Evolutionary conservation across 352 stramenopile species (phyloP).

Genomic region (Phytopythium helicoides): DNA sequence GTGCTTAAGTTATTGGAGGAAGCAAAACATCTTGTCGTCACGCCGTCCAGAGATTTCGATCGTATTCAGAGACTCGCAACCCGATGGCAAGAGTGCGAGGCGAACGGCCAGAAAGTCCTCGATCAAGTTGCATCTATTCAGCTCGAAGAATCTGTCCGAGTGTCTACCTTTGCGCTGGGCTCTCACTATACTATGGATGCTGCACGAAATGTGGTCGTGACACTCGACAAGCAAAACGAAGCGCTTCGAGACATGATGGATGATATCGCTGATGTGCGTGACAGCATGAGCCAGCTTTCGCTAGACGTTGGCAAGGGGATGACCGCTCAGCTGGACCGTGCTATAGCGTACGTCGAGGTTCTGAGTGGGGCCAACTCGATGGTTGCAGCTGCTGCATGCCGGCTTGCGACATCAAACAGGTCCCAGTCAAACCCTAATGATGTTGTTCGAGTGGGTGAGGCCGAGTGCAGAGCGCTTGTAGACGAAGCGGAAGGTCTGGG

Average conservation of each 20-base stretch:
- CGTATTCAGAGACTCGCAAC: constrained; percentile 21
- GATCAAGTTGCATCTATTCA: constrained; percentile 18
- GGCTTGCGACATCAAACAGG: not conserved
- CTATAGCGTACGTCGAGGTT: constrained; percentile 22
- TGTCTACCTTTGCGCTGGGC: constrained; percentile 7
- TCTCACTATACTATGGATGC: not conserved
- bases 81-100: constrained; percentile 25
- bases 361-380: constrained; percentile 29
- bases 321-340: constrained; percentile 12
- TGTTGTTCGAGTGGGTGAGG: constrained; percentile 1
- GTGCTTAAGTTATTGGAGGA: constrained; percentile 20
- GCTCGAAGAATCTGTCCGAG: constrained; percentile 11
- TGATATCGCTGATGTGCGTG: not conserved
- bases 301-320: not conserved
- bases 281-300: not conserved
- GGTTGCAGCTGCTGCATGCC: constrained; percentile 8
- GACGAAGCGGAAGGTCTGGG: constrained; percentile 23
- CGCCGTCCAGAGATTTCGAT: constrained; percentile 14
- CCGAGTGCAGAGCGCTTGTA: constrained; percentile 18
- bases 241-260: not conserved
- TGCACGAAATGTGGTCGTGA: not conserved
- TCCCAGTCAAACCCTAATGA: not conserved
- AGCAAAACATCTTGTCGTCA: constrained; percentile 19
- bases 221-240: constrained; percentile 2
- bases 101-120: constrained; percentile 16